Evolutionary conservation across 176 grass and related monocot species (phyloP), one percentile per base, ranked within the genome.

Genomic region (Carex cristatella): DNA sequence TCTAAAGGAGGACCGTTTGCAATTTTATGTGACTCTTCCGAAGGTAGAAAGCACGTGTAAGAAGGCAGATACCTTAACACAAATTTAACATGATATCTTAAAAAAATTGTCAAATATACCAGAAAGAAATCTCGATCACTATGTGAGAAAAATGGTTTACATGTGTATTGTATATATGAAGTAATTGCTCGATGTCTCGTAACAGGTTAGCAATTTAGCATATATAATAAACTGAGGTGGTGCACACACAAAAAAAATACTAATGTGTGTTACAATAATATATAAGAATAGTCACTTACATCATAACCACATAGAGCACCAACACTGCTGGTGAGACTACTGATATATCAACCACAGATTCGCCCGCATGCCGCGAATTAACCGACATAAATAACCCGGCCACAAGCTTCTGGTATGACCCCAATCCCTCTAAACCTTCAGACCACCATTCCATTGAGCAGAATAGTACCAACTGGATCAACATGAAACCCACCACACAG

Each of bases 361-460:
- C 95, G 0, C 95, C 95, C 19, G 92, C 38, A 84, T 97, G 87
- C 28, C 95, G 82, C 0, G 95, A 94, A 86, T 94, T 97, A 13
- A 90, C 87, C 0, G 92, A 86, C 90, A 90, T 87, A 86, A 94
- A 94, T 3, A 91, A 27, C 10, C 84, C 90, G 0, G 65, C 90
- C 4, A 94, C 86, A 49, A 90, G 53, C 89, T 97, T 97, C 90
- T 88, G 87, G 37, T 78, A 87, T 30, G 78, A 48, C 1, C 30
- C 86, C 78, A 94, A 79, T 11, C 84, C 90, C 1, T 5, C 44
- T 61, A 97, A 87, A 15, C 87, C 90, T 31, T 87, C 79, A 49
- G 89, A 91, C 19, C 67, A 63, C 94, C 94, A 97, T 83, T 94
- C 92, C 92, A 90, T 86, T 75, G 49, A 78, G 84, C 87, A 91